Conservation (phyloP, 2,329 filamentous ascomycete genomes). For the Diaporthe aspalathi region DNA sequence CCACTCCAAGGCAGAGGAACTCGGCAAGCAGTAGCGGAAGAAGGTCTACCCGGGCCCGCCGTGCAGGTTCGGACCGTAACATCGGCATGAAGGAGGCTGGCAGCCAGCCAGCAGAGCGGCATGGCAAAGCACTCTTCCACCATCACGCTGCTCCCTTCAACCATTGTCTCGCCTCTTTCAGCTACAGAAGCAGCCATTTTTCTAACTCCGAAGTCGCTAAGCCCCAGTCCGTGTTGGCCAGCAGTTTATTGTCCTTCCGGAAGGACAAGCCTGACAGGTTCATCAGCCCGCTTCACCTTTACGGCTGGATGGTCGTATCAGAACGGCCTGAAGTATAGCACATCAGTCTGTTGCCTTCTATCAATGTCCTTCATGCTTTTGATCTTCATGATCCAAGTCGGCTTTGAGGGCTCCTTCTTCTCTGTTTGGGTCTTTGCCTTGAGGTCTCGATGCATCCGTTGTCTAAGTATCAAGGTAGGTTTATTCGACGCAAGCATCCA, state of each 20-base stretch:
- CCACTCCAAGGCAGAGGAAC: neutral
- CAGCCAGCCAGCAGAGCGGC: too few species aligned
- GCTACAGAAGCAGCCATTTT: neutral
- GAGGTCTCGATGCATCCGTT: too few species aligned
- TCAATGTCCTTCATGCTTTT: too few species aligned
- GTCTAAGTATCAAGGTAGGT: too few species aligned
- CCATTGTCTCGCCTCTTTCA: neutral
- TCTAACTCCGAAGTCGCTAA: neutral
- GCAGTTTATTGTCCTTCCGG: neutral
- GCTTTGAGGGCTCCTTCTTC: too few species aligned
- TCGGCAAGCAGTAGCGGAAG: slow-evolving; percentile 25
- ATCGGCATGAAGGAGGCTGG: neutral
- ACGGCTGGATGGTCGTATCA: neutral
- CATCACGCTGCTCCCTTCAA: neutral
- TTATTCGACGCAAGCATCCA: too few species aligned
- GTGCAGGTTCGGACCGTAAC: neutral
- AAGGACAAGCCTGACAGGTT: neutral
- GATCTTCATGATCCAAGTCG: too few species aligned
- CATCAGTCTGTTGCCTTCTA: too few species aligned
- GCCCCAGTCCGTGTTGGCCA: neutral
- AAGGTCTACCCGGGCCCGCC: slow-evolving; percentile 27
- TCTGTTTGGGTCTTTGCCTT: too few species aligned
- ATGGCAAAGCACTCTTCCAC: slow-evolving; percentile 20
- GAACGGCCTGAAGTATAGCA: neutral
- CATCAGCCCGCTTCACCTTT: neutral